phyloP scores from a whole-genome alignment of 208 protist species.

The Trypanosoma grayi region DNA sequence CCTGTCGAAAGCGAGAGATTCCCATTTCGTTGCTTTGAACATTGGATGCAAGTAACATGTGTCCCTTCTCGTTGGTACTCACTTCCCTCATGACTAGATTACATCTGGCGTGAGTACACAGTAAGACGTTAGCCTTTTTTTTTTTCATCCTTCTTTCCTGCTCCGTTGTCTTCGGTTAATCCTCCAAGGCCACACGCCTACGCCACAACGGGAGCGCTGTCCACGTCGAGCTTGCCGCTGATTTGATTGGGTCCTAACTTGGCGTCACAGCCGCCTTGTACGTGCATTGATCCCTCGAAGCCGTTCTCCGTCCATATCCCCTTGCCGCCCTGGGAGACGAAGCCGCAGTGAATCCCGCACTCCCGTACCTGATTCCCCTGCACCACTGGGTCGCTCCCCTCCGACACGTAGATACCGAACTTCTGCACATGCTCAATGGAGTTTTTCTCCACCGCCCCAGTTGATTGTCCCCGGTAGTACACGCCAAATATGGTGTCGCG shows the following conservation, averaged over 20 bases:
- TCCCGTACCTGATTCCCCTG: constrained; percentile 58
- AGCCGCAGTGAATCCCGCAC: constrained; percentile 76
- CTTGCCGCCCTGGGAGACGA: constrained; percentile 55
- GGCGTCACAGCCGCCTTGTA: constrained; percentile 44
- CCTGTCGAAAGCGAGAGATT: too few species aligned
- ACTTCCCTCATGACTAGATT: neutral
- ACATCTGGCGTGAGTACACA: neutral
- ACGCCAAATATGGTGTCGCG: constrained; percentile 78
- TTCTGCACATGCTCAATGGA: constrained; percentile 72
- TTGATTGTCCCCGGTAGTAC: constrained; percentile 48
- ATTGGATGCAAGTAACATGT: too few species aligned
- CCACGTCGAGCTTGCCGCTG: constrained; percentile 55
- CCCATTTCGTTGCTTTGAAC: too few species aligned
- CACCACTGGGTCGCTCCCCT: constrained; percentile 69
- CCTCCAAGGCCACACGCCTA: neutral
- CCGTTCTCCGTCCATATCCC: constrained; percentile 73
- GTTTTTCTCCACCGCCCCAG: constrained; percentile 68
- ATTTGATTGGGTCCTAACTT: constrained; percentile 70
- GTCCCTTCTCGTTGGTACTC: neutral
- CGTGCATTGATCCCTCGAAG: constrained; percentile 78
- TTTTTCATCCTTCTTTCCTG: constrained; percentile 2
- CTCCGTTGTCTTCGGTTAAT: constrained; percentile 5
- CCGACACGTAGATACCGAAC: constrained; percentile 77
- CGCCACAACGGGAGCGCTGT: constrained; percentile 11
- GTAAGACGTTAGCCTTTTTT: neutral